A percentile compares a stretch with the other conserved stretches of the same genome.
Conservation (phyloP, 805 yeast genomes). For the Kodamaea leandrae region DNA sequence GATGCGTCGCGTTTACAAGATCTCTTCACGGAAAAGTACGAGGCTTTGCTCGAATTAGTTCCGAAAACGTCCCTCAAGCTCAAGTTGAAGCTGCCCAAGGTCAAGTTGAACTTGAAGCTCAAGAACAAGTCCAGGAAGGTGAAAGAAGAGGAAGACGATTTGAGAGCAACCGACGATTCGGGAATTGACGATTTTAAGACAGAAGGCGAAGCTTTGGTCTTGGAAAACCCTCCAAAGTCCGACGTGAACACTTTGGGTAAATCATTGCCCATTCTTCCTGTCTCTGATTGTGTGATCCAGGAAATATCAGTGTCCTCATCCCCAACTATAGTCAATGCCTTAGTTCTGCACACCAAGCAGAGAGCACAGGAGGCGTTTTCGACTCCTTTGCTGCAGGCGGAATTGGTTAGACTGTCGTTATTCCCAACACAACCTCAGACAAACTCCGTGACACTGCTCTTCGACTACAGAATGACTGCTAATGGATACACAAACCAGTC, state of each 20-base stretch:
- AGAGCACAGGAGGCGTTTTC: slow-evolving; percentile 11
- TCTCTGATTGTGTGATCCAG: slow-evolving; percentile 35
- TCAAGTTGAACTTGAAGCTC: slow-evolving; percentile 28
- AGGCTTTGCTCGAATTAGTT: slow-evolving; percentile 26
- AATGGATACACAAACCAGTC: slow-evolving; percentile 40
- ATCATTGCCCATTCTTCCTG: slow-evolving; percentile 24
- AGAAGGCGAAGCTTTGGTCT: slow-evolving; percentile 5
- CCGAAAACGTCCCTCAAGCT: slow-evolving; percentile 22
- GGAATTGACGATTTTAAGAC: slow-evolving; percentile 7
- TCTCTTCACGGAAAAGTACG: slow-evolving; percentile 45
- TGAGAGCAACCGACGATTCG: slow-evolving; percentile 11
- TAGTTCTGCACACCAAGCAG: slow-evolving; percentile 13
- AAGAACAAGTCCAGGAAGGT: slow-evolving; percentile 18
- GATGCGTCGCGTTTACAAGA: slow-evolving; percentile 65
- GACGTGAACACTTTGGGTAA: slow-evolving; percentile 26
- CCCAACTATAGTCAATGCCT: slow-evolving; percentile 11
- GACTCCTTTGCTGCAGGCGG: slow-evolving; percentile 22
- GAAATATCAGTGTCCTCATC: slow-evolving; percentile 36
- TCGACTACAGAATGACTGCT: slow-evolving; percentile 38
- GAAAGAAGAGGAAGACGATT: slow-evolving; percentile 16
- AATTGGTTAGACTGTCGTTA: slow-evolving; percentile 25
- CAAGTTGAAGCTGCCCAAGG: slow-evolving; percentile 27
- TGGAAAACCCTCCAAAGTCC: slow-evolving; percentile 17
- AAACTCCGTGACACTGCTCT: slow-evolving; percentile 29
- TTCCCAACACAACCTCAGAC: slow-evolving; percentile 30